These are phyloP conservation scores for Kwoniella botswanensis DNA, from an alignment of 768 basidiomycete genomes.

Conservation along the genomic window DNA sequence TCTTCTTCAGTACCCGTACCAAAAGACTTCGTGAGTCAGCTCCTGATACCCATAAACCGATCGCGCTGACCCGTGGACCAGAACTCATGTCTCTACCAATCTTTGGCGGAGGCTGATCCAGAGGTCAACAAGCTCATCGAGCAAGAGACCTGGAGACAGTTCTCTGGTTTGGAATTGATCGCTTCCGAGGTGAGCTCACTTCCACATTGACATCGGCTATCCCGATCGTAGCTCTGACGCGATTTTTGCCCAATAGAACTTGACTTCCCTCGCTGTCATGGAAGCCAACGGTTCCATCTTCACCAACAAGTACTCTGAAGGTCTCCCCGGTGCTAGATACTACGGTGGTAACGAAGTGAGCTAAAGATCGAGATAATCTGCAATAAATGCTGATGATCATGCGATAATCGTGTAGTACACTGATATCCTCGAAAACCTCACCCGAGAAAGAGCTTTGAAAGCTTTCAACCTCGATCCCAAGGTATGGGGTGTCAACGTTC, in stretches of 20 bases:
- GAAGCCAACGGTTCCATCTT: conserved; percentile 98
- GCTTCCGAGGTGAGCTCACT: conserved; percentile 81
- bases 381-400: conserved; percentile 59
- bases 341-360: conserved; percentile 90
- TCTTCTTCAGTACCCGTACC: conserved; percentile 59
- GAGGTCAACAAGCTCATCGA: conserved; percentile 97
- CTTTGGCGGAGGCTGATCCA: conserved; percentile 89
- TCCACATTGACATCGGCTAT: not conserved
- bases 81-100: conserved; percentile 90
- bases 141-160: conserved; percentile 95
- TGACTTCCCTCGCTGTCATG: conserved; percentile 94
- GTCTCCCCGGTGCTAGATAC: conserved; percentile 95
- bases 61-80: conserved; percentile 53
- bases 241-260: conserved; percentile 67
- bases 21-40: conserved; percentile 58
- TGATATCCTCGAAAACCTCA: conserved; percentile 92
- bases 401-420: conserved; percentile 64
- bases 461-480: conserved; percentile 92
- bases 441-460: conserved; percentile 91
- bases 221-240: not conserved
- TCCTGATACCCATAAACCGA: not conserved
- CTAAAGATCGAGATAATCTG: not conserved
- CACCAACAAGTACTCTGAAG: conserved; percentile 99
- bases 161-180: conserved; percentile 95
- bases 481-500: conserved; percentile 96